phyloP scores from a whole-genome alignment of 1,284 basidiomycete species.

The Naganishia albida region DNA sequence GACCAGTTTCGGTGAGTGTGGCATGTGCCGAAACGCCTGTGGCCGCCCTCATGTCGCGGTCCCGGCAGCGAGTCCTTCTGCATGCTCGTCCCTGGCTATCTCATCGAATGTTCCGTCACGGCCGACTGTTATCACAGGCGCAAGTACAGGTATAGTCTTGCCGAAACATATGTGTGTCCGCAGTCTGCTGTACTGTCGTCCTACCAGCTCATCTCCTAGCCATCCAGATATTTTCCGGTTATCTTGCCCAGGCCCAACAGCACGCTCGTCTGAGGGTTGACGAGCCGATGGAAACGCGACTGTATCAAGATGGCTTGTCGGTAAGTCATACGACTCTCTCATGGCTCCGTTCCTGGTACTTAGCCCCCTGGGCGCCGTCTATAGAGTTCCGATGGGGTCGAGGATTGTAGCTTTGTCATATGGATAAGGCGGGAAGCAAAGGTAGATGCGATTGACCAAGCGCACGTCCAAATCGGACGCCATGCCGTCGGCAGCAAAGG shows the following conservation, averaged over 20 bases:
- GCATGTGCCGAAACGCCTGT: not conserved
- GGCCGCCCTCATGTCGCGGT: not conserved
- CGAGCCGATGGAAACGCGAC: constrained; percentile 38
- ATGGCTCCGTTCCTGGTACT: not conserved
- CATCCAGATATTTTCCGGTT: constrained; percentile 47
- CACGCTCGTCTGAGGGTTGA: constrained; percentile 34
- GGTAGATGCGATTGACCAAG: constrained; percentile 35
- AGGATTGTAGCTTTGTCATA: constrained; percentile 51
- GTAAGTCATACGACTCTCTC: constrained; percentile 28
- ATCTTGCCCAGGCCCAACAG: constrained; percentile 49
- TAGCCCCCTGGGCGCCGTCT: not conserved
- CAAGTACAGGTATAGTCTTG: constrained; percentile 45
- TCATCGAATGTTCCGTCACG: constrained; percentile 15
- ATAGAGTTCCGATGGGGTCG: constrained; percentile 44
- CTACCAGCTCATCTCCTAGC: not conserved
- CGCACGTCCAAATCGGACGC: constrained; percentile 43
- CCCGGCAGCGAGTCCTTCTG: constrained; percentile 9
- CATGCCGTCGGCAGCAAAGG: not conserved
- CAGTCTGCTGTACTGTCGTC: not conserved
- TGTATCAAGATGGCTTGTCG: constrained; percentile 52
- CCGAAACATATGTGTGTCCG: constrained; percentile 49
- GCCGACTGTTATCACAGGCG: constrained; percentile 38
- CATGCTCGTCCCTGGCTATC: constrained; percentile 16
- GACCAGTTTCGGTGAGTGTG: constrained; percentile 47
- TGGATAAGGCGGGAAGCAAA: constrained; percentile 36